Base-by-base conservation (phyloP, 2,329 filamentous ascomycete species). In the Colletotrichum tofieldiae region DNA sequence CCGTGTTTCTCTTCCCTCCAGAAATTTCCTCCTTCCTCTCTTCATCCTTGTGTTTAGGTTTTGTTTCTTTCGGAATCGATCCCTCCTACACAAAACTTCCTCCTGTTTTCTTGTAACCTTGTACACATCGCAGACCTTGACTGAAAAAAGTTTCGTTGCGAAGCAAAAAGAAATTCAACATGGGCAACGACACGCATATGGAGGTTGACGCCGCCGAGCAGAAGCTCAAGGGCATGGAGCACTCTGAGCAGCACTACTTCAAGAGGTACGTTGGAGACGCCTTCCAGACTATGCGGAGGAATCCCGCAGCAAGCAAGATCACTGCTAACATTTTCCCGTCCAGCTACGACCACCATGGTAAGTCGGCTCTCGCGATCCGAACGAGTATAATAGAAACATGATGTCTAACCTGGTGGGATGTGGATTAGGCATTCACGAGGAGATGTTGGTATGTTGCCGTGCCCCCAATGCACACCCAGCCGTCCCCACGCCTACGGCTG, bases 231-330 rank as follows among this genome's bases (percentile, higher is more conserved):
- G 83, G 86, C 78, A 92, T 98, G 89, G 93, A 94, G 82, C 95
- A 98, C 86, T 96, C 95, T 75, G 96, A 99, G 88, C 95, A 97
- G 84, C 96, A 98, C 85, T 99, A 98, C 88, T 98, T 98, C 88
- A 98, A 98, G 87, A 98, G 95, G 95, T 97, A 73, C 75, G 78
- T 82, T 63, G 47, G 16, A 63, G 16, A 68, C 51, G 9, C 5
- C 54, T 26, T 75, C 67, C 69, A 72, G 74, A 49, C 26, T 29
- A 5, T 51, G 61, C 37, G n/a, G 29, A 8, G 23, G 37, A 32
- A 18, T 5, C 14, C 20, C 14, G 18, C 32, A 20, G 26, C 7
- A 32, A 63, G 26, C 26, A 23, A 55, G 39, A 43, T 59, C 9
- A 16, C 60, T 69, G 65, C 75, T 79, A 73, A 80, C 71, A 39